A percentile compares a stretch with the other conserved stretches of the same genome.
These are phyloP conservation scores for Pistacia integerrima DNA, from an alignment of 345 rosid genomes.

Conservation along the genomic window DNA sequence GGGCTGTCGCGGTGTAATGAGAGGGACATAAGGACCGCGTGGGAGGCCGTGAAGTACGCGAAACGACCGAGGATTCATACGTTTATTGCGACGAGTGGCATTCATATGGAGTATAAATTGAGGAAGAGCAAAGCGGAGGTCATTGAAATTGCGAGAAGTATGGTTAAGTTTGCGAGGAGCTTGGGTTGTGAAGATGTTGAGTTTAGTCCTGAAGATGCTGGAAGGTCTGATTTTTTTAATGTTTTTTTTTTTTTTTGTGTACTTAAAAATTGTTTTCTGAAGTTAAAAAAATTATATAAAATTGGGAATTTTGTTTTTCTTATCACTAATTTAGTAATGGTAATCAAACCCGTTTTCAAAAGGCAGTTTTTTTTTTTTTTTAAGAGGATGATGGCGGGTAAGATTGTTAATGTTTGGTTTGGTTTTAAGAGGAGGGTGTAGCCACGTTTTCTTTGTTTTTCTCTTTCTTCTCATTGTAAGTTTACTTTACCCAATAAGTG, in stretches of 20 bases:
- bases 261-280: neutral
- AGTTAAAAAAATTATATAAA: no score
- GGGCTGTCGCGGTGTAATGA: slow-evolving; percentile 88
- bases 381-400: no score
- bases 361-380: no score
- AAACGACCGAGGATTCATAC: slow-evolving; percentile 83
- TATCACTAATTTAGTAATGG: no score
- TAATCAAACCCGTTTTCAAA: no score
- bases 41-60: slow-evolving; percentile 91
- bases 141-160: slow-evolving; percentile 68
- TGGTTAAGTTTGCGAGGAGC: slow-evolving; percentile 75
- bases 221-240: slow-evolving; percentile 46
- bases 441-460: no score
- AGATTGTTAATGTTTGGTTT: no score
- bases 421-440: no score
- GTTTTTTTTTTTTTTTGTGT: neutral
- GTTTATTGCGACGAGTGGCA: slow-evolving; percentile 83
- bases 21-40: slow-evolving; percentile 71
- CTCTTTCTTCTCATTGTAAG: no score
- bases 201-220: slow-evolving; percentile 97
- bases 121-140: slow-evolving; percentile 76
- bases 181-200: slow-evolving; percentile 92
- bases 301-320: no score
- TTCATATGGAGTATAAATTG: slow-evolving; percentile 81
- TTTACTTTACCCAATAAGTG: no score